Conservation (phyloP, 495 filamentous ascomycete species). For the Aspergillus haitiensis region DNA sequence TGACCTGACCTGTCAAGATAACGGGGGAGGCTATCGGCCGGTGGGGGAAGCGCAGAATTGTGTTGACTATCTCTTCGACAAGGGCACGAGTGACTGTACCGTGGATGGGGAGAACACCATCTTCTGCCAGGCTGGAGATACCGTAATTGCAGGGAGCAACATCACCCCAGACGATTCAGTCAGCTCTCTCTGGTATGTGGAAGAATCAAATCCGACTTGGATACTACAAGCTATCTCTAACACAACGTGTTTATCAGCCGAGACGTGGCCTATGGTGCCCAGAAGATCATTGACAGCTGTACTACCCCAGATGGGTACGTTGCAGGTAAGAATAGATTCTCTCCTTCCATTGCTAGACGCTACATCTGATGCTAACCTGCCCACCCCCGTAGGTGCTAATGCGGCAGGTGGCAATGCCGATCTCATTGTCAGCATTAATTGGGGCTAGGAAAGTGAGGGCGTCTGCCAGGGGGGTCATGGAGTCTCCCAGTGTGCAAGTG, state of each 20-base stretch:
- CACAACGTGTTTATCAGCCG: background rate
- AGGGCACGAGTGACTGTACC: background rate
- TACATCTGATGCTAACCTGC: background rate
- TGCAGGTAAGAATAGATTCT: constrained; percentile 4
- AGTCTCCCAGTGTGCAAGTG: too few relatives aligned
- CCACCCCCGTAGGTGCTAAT: background rate
- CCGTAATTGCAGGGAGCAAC: constrained; percentile 6
- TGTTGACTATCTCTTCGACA: constrained; percentile 7
- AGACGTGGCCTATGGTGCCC: constrained; percentile 4
- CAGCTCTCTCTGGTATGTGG: constrained; percentile 5
- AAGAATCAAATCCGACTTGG: background rate
- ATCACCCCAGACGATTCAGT: background rate
- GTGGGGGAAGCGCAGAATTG: constrained; percentile 11
- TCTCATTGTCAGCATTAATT: constrained; percentile 12
- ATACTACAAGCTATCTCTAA: background rate
- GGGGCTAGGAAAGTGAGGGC: background rate
- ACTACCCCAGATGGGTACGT: constrained; percentile 4
- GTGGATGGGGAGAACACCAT: constrained; percentile 4
- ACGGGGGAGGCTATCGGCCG: constrained; percentile 13
- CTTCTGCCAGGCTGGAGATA: constrained; percentile 6
- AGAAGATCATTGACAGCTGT: constrained; percentile 13
- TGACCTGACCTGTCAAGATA: constrained; percentile 10
- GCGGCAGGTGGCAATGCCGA: constrained; percentile 9
- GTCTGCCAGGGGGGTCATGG: too few relatives aligned
- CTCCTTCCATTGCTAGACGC: background rate